phyloP scores from a whole-genome alignment of 768 basidiomycete genomes.

The Tylopilus sp. region DNA sequence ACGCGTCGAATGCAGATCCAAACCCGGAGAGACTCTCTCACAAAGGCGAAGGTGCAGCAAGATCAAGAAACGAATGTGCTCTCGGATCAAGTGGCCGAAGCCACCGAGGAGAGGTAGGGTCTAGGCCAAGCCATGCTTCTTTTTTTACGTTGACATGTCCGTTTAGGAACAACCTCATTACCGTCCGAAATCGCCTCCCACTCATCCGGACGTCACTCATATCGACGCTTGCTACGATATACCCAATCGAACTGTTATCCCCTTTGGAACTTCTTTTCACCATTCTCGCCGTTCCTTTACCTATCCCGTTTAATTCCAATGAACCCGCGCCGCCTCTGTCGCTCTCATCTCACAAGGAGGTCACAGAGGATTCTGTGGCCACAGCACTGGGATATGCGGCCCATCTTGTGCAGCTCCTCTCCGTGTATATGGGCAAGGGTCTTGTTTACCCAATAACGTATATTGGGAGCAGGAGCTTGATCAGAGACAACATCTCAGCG shows the following conservation, averaged over 20 bases:
- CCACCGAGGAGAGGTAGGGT: conserved; percentile 39
- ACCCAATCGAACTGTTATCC: conserved; percentile 85
- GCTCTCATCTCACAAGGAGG: conserved; percentile 58
- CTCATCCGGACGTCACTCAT: conserved; percentile 62
- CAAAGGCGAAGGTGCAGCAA: conserved; percentile 39
- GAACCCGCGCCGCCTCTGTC: conserved; percentile 84
- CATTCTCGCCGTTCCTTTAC: conserved; percentile 84
- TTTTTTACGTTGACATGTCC: conserved; percentile 14
- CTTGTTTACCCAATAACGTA: conserved; percentile 89
- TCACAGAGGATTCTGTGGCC: conserved; percentile 84
- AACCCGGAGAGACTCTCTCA: conserved; percentile 45
- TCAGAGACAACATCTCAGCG: conserved; percentile 88
- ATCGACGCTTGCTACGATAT: conserved; percentile 70
- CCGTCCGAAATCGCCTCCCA: conserved; percentile 47
- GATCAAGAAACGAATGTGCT: conserved; percentile 27
- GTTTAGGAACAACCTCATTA: conserved; percentile 43
- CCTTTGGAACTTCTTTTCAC: conserved; percentile 86
- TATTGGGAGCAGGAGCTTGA: conserved; percentile 85
- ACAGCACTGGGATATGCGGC: conserved; percentile 90
- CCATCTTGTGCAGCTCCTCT: conserved; percentile 78
- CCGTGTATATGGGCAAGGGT: conserved; percentile 69
- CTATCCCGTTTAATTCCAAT: conserved; percentile 69
- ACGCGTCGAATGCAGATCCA: conserved; percentile 42
- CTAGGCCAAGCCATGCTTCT: conserved; percentile 1
- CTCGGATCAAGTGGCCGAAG: conserved; percentile 30